Base-by-base conservation (phyloP, 768 basidiomycete species). In the Boletus rubescentipes region DNA sequence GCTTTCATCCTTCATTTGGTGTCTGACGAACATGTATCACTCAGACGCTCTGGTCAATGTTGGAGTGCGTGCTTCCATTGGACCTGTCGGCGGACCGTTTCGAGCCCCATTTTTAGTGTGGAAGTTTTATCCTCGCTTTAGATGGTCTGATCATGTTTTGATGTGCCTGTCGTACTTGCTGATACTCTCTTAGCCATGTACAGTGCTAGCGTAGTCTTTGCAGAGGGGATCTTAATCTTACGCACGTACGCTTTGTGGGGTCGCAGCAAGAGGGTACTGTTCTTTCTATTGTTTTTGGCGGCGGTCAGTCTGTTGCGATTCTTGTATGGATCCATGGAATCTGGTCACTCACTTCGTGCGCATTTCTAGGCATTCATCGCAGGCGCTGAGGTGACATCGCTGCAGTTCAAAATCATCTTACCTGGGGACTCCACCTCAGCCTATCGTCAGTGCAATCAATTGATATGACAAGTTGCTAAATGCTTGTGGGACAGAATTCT, bases 211-310 rank as follows among this genome's bases (percentile, higher is more conserved):
- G 32, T 63, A 18, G 18, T 67, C 15, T 48, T 52, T 14, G 42
- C 61, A 0, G 58, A 60, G 49, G 61, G 43, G 7, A 54, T 68
- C 20, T 56, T 67, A 43, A 68, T 68, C 21, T 44, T 68, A 2
- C 67, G 65, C 31, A 68, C 66, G 18, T 68, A 63, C 18, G 64
- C 65, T 26, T 40, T 67, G 46, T 67, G 65, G 61, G 55, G 54
- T 48, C 61, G 58, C 26, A 66, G 40, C 31, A 53, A 29, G 46
- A 61, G 31, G 12, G 44, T 63, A 2, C 56, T 67, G 2, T 4
- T 44, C 12, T 40, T 65, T 21, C 54, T 68, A 20, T 30, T 68
- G 18, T 18, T 50, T 37, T 37, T 66, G 43, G 64, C 57, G 3
- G 67, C 3, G 31, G 64, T 59, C 8, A 53, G 62, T 51, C 39